Evolutionary conservation across 345 rosid genomes (phyloP).

Genomic region (Crucihimalaya himalaica): DNA sequence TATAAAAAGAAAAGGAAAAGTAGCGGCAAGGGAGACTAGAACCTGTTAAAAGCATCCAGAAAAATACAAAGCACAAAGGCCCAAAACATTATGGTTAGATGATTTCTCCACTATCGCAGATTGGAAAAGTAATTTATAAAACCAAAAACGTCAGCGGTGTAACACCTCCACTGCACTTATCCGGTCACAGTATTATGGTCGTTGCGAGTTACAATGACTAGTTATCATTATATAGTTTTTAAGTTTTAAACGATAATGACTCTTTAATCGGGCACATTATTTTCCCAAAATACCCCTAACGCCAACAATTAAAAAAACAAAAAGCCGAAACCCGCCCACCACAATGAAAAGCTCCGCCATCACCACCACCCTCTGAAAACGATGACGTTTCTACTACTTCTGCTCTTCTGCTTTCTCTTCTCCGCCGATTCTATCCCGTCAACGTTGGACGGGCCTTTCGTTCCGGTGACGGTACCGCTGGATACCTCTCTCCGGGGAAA

Average conservation of each 20-base stretch:
- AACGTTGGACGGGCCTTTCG: constrained; percentile 64
- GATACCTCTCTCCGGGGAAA: constrained; percentile 59
- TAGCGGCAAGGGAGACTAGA: no score
- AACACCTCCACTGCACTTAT: background rate
- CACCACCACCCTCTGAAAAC: constrained; percentile 19
- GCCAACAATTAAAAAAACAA: background rate
- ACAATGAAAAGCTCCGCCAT: constrained; percentile 32
- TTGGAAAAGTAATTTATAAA: background rate
- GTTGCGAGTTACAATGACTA: background rate
- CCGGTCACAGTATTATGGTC: no score
- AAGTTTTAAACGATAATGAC: constrained; percentile 31
- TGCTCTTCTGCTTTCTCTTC: constrained; percentile 13
- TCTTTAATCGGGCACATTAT: constrained; percentile 9
- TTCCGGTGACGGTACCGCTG: constrained; percentile 64
- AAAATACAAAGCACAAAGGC: constrained; percentile 1
- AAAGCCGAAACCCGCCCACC: constrained; percentile 18
- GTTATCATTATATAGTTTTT: background rate
- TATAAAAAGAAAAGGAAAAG: no score
- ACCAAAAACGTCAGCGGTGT: constrained; percentile 4
- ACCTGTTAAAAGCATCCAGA: background rate
- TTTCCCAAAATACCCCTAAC: constrained; percentile 4
- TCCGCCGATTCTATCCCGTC: constrained; percentile 45
- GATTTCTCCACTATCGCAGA: background rate
- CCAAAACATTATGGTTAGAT: constrained; percentile 23
- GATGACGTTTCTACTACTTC: constrained; percentile 35